Conservation (phyloP, 2,329 filamentous ascomycete genomes). For the Aspergillus sp. region DNA sequence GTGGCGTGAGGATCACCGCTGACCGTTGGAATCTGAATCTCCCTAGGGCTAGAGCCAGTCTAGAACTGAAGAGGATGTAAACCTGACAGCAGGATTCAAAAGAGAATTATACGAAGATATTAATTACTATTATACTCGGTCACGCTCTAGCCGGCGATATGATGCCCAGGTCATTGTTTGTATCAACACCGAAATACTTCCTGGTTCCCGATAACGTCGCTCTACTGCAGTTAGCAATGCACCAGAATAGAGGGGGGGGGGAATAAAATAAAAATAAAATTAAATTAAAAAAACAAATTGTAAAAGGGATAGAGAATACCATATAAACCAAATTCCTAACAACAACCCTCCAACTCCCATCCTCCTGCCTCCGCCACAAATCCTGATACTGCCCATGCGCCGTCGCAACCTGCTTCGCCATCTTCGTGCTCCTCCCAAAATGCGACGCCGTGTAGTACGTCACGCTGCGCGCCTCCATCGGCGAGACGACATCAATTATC, state of each 20-base stretch:
- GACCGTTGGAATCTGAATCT: too few species aligned
- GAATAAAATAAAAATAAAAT: too few species aligned
- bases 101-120: too few species aligned
- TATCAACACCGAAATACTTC: background rate
- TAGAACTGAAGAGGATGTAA: too few species aligned
- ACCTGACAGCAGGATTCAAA: too few species aligned
- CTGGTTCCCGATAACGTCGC: slow-evolving; percentile 4
- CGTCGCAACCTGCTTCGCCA: background rate
- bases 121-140: too few species aligned
- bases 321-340: slow-evolving; percentile 7
- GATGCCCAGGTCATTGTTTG: too few species aligned
- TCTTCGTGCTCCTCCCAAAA: slow-evolving; percentile 5
- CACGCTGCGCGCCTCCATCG: slow-evolving; percentile 6
- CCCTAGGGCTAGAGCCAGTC: too few species aligned
- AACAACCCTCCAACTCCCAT: slow-evolving; percentile 2
- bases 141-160: too few species aligned
- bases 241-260: too few species aligned
- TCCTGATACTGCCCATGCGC: slow-evolving; percentile 10
- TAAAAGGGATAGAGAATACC: background rate
- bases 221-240: background rate
- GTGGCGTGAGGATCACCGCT: too few species aligned
- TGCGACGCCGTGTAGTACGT: slow-evolving; percentile 16
- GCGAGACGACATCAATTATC: slow-evolving; percentile 10
- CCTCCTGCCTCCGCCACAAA: background rate
- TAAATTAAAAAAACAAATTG: too few species aligned